Conservation (phyloP, 2,329 filamentous ascomycete genomes). For the Alternaria consortialis region DNA sequence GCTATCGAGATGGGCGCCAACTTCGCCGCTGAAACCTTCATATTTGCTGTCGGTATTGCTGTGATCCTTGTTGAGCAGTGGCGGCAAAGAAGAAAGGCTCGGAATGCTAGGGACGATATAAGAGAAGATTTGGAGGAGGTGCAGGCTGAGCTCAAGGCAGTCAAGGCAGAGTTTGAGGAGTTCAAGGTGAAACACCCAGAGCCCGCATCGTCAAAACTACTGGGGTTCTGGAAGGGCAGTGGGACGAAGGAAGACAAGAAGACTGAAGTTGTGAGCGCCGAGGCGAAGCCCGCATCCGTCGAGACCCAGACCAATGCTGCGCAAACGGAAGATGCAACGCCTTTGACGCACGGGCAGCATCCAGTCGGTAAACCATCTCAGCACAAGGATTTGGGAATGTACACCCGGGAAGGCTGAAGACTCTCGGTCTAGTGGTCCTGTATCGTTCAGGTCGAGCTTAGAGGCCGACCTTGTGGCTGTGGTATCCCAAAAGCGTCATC, state of each 20-base stretch:
- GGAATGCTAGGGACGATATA: constrained; percentile 67
- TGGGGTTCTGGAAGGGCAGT: constrained; percentile 44
- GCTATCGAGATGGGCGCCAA: constrained; percentile 75
- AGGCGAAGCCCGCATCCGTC: constrained; percentile 7
- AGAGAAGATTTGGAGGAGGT: constrained; percentile 66
- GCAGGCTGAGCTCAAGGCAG: constrained; percentile 56
- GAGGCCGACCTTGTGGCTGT: neutral
- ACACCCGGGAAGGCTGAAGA: neutral
- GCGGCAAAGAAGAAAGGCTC: constrained; percentile 69
- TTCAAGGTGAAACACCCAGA: constrained; percentile 49
- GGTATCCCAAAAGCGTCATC: neutral
- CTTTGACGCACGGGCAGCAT: neutral
- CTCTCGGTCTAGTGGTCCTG: neutral
- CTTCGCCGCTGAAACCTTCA: constrained; percentile 73
- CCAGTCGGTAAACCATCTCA: neutral
- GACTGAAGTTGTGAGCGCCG: constrained; percentile 18
- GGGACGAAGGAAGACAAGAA: constrained; percentile 32
- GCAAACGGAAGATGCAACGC: constrained; percentile 1
- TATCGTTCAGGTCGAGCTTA: neutral
- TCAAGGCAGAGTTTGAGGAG: constrained; percentile 53
- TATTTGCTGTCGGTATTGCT: constrained; percentile 70
- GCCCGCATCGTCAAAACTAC: constrained; percentile 33
- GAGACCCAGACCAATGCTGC: neutral
- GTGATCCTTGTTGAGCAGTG: constrained; percentile 70
- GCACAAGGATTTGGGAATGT: neutral